Conservation (phyloP, 2,329 filamentous ascomycete genomes). For the Orbilia oligospora region DNA sequence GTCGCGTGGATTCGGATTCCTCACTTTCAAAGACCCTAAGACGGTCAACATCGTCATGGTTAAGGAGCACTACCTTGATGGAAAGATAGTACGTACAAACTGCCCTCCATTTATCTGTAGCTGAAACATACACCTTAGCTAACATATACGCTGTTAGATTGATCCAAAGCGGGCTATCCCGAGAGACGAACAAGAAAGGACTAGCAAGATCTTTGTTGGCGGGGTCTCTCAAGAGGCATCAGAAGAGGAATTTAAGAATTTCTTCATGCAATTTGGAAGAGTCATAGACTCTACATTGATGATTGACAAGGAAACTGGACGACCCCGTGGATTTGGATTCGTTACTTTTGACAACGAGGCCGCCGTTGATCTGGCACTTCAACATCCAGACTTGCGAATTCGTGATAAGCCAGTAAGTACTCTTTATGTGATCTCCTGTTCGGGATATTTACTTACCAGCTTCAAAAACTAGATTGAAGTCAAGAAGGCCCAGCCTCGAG, state of each 20-base stretch:
- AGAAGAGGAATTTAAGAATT: constrained; percentile 94
- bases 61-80: constrained; percentile 97
- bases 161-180: constrained; percentile 98
- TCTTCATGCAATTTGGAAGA: constrained; percentile 95
- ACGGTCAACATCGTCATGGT: constrained; percentile 99
- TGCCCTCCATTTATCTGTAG: constrained; percentile 53
- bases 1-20: constrained; percentile 94
- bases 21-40: constrained; percentile 97
- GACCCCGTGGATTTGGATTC: constrained; percentile 95
- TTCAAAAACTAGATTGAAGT: constrained; percentile 79
- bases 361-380: constrained; percentile 91
- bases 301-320: constrained; percentile 99
- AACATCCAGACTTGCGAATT: constrained; percentile 83
- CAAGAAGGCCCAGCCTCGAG: constrained; percentile 95
- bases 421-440: neutral
- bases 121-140: constrained; percentile 18
- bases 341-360: constrained; percentile 97
- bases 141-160: constrained; percentile 74
- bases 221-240: constrained; percentile 98
- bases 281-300: constrained; percentile 98
- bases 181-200: constrained; percentile 97
- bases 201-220: constrained; percentile 98
- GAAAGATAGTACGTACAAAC: constrained; percentile 85
- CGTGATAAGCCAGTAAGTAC: constrained; percentile 79
- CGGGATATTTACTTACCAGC: constrained; percentile 9